Percentiles rank a stretch among this genome's conserved stretches.
These are phyloP conservation scores for Zasmidium citrigriseum DNA, from an alignment of 2,329 filamentous ascomycete genomes.

Conservation along the genomic window DNA sequence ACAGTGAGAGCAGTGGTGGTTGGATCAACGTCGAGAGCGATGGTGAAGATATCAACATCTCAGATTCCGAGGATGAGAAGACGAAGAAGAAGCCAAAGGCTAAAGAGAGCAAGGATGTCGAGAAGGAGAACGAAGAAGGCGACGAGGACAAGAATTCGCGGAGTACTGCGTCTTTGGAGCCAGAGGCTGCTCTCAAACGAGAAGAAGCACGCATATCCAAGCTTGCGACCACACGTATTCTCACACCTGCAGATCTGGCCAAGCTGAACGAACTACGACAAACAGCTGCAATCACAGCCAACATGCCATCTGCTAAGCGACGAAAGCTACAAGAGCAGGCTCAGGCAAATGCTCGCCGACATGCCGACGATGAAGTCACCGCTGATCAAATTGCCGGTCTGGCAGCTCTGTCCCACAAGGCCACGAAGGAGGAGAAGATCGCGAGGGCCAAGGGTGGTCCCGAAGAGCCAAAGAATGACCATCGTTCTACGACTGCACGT, in stretches of 20 bases:
- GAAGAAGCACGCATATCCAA: conserved; percentile 54
- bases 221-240: conserved; percentile 87
- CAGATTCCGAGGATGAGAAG: conserved; percentile 69
- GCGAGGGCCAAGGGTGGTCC: conserved; percentile 82
- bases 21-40: conserved; percentile 92
- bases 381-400: conserved; percentile 90
- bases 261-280: conserved; percentile 88
- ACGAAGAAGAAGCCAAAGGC: conserved; percentile 50
- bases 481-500: conserved; percentile 82
- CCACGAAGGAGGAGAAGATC: conserved; percentile 84
- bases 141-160: conserved; percentile 21
- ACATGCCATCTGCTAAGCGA: conserved; percentile 49
- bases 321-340: conserved; percentile 33
- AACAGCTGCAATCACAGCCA: conserved; percentile 68
- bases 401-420: conserved; percentile 10
- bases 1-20: conserved; percentile 74
- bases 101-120: conserved; percentile 44
- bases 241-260: conserved; percentile 93
- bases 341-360: conserved; percentile 39
- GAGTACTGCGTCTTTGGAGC: conserved; percentile 34
- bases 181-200: conserved; percentile 30
- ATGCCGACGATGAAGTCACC: conserved; percentile 85
- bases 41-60: conserved; percentile 71
- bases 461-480: conserved; percentile 63
- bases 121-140: conserved; percentile 18